Percentiles rank a stretch among this genome's conserved stretches.
Evolutionary conservation across 352 stramenopile species (phyloP).

Genomic region (Thraustochytrium striatum): DNA sequence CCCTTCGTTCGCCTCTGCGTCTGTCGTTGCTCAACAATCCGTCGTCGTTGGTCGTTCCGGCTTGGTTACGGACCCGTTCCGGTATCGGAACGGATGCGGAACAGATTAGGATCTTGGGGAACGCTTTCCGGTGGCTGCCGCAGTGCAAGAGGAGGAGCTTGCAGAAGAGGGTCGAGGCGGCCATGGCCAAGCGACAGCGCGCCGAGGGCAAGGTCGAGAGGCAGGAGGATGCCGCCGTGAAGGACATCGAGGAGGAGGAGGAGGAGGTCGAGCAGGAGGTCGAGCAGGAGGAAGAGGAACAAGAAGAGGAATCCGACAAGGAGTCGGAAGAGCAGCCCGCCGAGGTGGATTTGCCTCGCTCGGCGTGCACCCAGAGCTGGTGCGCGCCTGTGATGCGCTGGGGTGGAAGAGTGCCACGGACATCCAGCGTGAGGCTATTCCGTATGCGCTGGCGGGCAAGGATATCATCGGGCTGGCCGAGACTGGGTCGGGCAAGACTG

Average conservation of each 20-base stretch:
- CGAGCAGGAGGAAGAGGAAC: background rate
- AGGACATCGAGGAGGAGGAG: constrained; percentile 12
- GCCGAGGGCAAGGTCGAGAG: background rate
- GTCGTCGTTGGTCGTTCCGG: no score
- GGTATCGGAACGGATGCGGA: no score
- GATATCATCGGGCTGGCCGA: constrained; percentile 95
- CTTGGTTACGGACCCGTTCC: no score
- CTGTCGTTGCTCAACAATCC: no score
- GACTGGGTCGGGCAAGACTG: constrained; percentile 90
- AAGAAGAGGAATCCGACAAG: background rate
- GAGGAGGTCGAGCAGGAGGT: background rate
- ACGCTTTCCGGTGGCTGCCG: no score
- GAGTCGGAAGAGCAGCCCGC: background rate
- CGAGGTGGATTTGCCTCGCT: constrained; percentile 43
- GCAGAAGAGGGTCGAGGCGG: background rate
- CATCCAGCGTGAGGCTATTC: constrained; percentile 91
- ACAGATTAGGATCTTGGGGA: no score
- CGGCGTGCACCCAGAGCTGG: constrained; percentile 80
- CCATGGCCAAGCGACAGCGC: constrained; percentile 2
- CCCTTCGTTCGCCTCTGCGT: no score
- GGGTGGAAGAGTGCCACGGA: constrained; percentile 86
- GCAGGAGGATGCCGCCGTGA: background rate
- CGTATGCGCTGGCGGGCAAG: constrained; percentile 78
- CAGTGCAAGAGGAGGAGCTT: no score
- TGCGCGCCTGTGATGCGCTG: constrained; percentile 80